Evolutionary conservation across 1,284 basidiomycete genomes (phyloP).

Genomic region (Pyrrhoderma lamaoense): DNA sequence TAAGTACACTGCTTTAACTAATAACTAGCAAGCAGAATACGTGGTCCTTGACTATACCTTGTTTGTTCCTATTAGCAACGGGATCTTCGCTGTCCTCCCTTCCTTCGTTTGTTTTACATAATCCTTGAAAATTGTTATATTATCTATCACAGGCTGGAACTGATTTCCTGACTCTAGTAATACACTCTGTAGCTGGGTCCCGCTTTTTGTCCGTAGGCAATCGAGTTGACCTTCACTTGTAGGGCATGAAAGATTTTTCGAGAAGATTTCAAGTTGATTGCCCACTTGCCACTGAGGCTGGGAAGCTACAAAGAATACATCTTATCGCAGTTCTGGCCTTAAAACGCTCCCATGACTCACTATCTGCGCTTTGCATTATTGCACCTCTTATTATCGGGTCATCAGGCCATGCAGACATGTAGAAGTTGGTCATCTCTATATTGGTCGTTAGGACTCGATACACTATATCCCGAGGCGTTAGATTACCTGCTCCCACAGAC

Average conservation of each 20-base stretch:
- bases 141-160: constrained; percentile 39
- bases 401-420: constrained; percentile 33
- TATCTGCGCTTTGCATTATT: constrained; percentile 37
- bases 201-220: constrained; percentile 33
- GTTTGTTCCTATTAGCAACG: constrained; percentile 36
- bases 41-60: constrained; percentile 22
- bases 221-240: constrained; percentile 26
- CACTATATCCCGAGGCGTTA: not conserved
- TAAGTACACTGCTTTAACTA: not conserved
- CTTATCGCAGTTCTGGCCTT: too few relatives aligned
- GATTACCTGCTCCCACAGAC: constrained; percentile 35
- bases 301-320: too few relatives aligned
- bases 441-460: not conserved
- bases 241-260: constrained; percentile 32
- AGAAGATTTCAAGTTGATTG: constrained; percentile 31
- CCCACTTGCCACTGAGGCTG: constrained; percentile 38
- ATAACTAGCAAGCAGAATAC: not conserved
- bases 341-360: constrained; percentile 25
- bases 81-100: constrained; percentile 33
- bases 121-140: constrained; percentile 37
- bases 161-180: constrained; percentile 32
- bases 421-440: constrained; percentile 38
- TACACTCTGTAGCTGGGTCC: constrained; percentile 27
- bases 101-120: constrained; percentile 31
- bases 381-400: constrained; percentile 34